Conservation (phyloP, 352 stramenopile species). For the Globisporangium okanoganense region DNA sequence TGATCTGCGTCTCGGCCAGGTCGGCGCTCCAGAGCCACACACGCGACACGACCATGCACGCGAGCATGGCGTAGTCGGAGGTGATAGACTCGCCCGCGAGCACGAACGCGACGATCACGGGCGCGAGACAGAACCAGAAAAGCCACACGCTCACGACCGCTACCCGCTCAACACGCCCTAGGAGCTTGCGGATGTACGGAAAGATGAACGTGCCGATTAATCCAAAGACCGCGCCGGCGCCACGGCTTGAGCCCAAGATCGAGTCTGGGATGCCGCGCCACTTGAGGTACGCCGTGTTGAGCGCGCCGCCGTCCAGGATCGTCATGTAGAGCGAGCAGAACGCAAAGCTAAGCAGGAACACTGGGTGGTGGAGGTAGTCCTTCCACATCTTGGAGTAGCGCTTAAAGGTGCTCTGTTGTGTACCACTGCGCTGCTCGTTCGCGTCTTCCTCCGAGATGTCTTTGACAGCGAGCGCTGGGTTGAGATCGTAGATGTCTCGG, state of each 20-base stretch:
- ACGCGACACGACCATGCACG: conserved; percentile 43
- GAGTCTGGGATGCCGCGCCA: conserved; percentile 53
- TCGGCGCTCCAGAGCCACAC: conserved; percentile 39
- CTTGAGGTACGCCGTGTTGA: conserved; percentile 62
- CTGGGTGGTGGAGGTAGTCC: conserved; percentile 45
- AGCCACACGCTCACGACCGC: conserved; percentile 55
- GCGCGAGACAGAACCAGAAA: conserved; percentile 51
- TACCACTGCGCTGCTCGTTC: conserved; percentile 8
- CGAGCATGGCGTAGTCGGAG: conserved; percentile 57
- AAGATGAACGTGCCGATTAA: conserved; percentile 52
- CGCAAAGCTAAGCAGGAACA: conserved; percentile 50
- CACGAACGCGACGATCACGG: conserved; percentile 35
- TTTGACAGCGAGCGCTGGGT: conserved; percentile 38
- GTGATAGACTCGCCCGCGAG: conserved; percentile 34
- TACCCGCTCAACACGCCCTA: conserved; percentile 42
- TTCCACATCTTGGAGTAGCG: conserved; percentile 38
- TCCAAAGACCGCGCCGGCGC: conserved; percentile 40
- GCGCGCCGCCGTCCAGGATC: conserved; percentile 37
- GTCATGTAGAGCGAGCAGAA: conserved; percentile 62
- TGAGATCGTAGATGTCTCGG: conserved; percentile 59
- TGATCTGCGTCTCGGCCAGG: conserved; percentile 62
- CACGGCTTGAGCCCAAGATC: conserved; percentile 38
- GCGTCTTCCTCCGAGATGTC: too few relatives aligned
- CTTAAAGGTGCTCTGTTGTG: too few relatives aligned
- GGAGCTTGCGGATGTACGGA: conserved; percentile 21